phyloP scores from a whole-genome alignment of 2,329 filamentous ascomycete genomes.

The Lecanicillium sp. region DNA sequence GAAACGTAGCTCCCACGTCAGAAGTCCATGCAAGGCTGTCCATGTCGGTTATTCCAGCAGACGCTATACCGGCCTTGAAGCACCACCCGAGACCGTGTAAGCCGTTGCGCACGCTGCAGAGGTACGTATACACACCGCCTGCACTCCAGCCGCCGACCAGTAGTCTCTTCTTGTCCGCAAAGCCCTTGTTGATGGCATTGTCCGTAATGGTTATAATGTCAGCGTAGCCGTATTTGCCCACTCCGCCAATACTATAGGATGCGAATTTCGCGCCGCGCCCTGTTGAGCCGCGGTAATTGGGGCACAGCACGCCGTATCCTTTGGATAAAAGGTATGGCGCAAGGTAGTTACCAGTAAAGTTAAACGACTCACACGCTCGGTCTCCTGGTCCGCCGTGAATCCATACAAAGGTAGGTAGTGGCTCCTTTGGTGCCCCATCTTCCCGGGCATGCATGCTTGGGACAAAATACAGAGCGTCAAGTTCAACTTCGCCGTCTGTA shows the following conservation, averaged over 20 bases:
- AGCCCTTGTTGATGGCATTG: slow-evolving; percentile 21
- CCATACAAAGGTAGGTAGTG: slow-evolving; percentile 23
- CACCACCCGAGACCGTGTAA: slow-evolving; percentile 22
- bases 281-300: slow-evolving; percentile 28
- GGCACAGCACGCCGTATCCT: slow-evolving; percentile 28
- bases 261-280: slow-evolving; percentile 25
- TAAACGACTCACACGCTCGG: slow-evolving; percentile 20
- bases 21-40: slow-evolving; percentile 25
- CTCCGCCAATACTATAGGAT: slow-evolving; percentile 17
- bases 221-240: slow-evolving; percentile 25
- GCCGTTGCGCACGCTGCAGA: slow-evolving; percentile 26
- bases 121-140: slow-evolving; percentile 28
- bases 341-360: slow-evolving; percentile 16
- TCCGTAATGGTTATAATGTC: slow-evolving; percentile 27
- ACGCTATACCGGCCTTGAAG: slow-evolving; percentile 25
- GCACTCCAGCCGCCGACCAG: slow-evolving; percentile 28
- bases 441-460: too few species aligned
- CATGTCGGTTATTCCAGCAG: slow-evolving; percentile 26
- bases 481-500: slow-evolving; percentile 17
- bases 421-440: slow-evolving; percentile 10
- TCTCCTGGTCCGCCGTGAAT: slow-evolving; percentile 27
- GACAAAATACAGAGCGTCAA: slow-evolving; percentile 20
- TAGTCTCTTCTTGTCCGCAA: slow-evolving; percentile 21
- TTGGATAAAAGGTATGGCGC: slow-evolving; percentile 22
- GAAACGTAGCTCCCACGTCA: slow-evolving; percentile 10